Evolutionary conservation across 2,329 filamentous ascomycete species (phyloP), one percentile per base, ranked within the genome.

Genomic region (Verticillium nubilum): DNA sequence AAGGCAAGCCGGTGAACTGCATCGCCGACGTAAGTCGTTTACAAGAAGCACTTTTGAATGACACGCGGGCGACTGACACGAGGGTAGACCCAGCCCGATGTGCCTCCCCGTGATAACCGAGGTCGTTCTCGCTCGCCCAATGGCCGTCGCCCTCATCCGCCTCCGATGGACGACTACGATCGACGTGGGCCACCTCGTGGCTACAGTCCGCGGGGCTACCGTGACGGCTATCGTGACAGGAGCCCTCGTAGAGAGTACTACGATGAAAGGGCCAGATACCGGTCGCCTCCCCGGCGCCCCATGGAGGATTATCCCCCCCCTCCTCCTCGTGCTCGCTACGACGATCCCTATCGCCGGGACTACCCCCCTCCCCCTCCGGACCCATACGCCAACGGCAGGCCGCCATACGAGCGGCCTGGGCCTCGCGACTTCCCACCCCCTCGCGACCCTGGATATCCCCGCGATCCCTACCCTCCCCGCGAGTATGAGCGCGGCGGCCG

Each of bases 201-300:
- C 61, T 97, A 96, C 74, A 96, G 90, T 74, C 88, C 89, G 64
- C 86, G 90, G 23, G 80, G 80, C 17, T 82, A 81, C 65, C 85
- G 83, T 56, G 87, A 90, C 62, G 87, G 90, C 64, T 97, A 97
- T 75, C 92, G 94, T 72, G 92, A 96, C 70, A 88, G 93, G 68
- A 94, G 91, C 69, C 89, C 89, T 60, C 88, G 89, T 61, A 88
- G 91, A 66, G 90, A 94, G 62, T 96, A 97, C 76, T 96, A 97
- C 75, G 88, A 91, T 54, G 91, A 94, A 64, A 86, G 89, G 70
- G 86, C 90, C 67, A 85, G 88, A 56, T 92, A 93, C 69, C 88
- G 91, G 60, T 92, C 91, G 59, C 91, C 92, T 62, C 89, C 90
- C 52, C 88, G 90, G 65, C 88, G 89, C 25, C 87, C 89, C 52